Evolutionary conservation across 2,329 filamentous ascomycete genomes (phyloP), one percentile per base, ranked within the genome.

Genomic region (Sclerotinia nivalis): DNA sequence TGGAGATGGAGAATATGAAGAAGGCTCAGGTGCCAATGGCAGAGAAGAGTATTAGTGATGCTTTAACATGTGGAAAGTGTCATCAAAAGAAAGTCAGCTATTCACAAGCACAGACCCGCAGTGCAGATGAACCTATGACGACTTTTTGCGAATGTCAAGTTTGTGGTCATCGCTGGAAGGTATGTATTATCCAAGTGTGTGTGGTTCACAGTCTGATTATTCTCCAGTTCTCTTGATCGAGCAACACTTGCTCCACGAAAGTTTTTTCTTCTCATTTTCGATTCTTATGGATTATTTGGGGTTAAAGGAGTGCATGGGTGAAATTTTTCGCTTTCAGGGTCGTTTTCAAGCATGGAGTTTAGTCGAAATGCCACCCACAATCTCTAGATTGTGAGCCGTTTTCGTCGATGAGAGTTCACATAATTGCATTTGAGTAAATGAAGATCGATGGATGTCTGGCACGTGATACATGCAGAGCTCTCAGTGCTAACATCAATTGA

Each of bases 51-150:
- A 93, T 97, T 82, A 93, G 90, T 79, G 91, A 91, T 79, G 92
- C 90, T 70, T 86, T 98, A 77, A 90, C 93, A 81, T 99, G 96
- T 83, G 88, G 93, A 78, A 94, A 93, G 81, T 99, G 96, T 82
- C 92, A 92, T 77, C 87, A 97, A 86, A 94, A 92, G 84, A 94
- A 93, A 85, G 96, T 98, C 78, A 93, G 91, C 81, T 99, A 99
- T 82, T 93, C 89, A 62, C 96, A 99, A 83, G 96, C 96, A 6
- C 96, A 99, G 85, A 99, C 96, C 22, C 87, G 96, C 74, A 92
- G 89, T 83, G 96, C 96, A 74, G 96, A 99, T 87, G 96, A 98
- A 83, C 95, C 95, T 74, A 91, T 91, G 89, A 91, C 89, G 72
- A 91, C 89, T 49, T 91, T 91, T 80, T 91, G 89, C 81, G 88